phyloP scores from a whole-genome alignment of 75 land plant species.

The Picea glauca region DNA sequence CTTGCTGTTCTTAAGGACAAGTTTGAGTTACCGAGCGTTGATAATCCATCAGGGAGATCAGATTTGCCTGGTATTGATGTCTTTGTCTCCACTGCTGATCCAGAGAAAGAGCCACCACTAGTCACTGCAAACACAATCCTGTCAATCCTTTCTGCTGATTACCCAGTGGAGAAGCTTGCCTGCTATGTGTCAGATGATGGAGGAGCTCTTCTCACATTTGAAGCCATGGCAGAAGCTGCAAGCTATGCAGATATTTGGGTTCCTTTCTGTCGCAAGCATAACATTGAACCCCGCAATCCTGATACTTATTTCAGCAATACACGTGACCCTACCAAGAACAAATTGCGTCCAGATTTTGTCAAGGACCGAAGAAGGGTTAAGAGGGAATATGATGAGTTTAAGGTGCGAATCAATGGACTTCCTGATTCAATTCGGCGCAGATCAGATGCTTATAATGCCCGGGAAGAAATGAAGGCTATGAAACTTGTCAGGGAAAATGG shows the following conservation, averaged over 20 bases:
- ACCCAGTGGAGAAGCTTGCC: slow-evolving; percentile 83
- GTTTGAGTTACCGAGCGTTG: slow-evolving; percentile 54
- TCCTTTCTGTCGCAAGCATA: slow-evolving; percentile 76
- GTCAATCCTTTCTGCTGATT: slow-evolving; percentile 85
- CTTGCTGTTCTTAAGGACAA: slow-evolving; percentile 72
- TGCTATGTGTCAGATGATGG: slow-evolving; percentile 89
- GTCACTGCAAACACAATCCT: slow-evolving; percentile 93
- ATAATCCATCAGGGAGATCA: slow-evolving; percentile 70
- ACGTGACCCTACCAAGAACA: slow-evolving; percentile 70
- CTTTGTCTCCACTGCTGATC: slow-evolving; percentile 93
- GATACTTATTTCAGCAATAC: slow-evolving; percentile 55
- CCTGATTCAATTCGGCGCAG: slow-evolving; percentile 66
- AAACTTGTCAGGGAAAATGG: slow-evolving; percentile 29
- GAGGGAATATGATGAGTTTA: slow-evolving; percentile 77
- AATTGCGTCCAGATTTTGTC: slow-evolving; percentile 60
- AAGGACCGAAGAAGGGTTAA: slow-evolving; percentile 74
- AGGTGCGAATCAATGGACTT: slow-evolving; percentile 65
- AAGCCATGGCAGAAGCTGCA: slow-evolving; percentile 86
- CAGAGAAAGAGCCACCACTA: slow-evolving; percentile 93
- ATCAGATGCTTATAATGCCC: slow-evolving; percentile 70
- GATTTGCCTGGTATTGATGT: slow-evolving; percentile 89
- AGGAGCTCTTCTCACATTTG: slow-evolving; percentile 79
- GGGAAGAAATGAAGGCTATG: slow-evolving; percentile 63
- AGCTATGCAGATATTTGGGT: slow-evolving; percentile 75
- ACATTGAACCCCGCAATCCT: slow-evolving; percentile 74